Percentiles rank a stretch among this genome's conserved stretches.
These are phyloP conservation scores for Heliamphora ciliata DNA, from an alignment of 179 eudicot genomes.

Conservation along the genomic window DNA sequence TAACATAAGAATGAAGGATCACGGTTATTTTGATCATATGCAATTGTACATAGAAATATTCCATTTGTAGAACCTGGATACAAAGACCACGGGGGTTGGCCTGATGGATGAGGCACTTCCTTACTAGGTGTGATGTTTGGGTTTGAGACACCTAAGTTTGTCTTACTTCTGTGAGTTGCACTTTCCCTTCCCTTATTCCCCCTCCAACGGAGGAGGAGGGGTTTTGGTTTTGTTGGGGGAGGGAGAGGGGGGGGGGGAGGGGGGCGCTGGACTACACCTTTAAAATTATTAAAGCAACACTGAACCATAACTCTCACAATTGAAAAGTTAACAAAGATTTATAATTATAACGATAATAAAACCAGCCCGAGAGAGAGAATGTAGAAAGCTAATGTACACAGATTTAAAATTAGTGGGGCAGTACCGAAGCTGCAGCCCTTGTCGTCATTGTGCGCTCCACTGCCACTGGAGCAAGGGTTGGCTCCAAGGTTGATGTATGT, in stretches of 20 bases:
- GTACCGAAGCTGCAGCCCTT: slow-evolving; percentile 98
- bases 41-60: not conserved
- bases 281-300: not conserved
- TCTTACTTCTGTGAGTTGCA: too few relatives aligned
- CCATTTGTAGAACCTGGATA: not conserved
- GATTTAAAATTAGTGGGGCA: slow-evolving; percentile 8
- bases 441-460: slow-evolving; percentile 99
- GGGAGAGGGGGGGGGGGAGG: too few relatives aligned
- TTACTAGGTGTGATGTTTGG: too few relatives aligned
- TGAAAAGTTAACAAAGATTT: not conserved
- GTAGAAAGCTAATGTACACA: not conserved
- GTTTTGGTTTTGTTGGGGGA: too few relatives aligned
- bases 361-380: not conserved
- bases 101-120: too few relatives aligned
- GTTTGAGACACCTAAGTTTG: too few relatives aligned
- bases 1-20: not conserved
- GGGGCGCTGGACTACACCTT: too few relatives aligned
- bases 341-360: not conserved
- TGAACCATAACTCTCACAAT: not conserved
- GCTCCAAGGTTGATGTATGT: slow-evolving; percentile 87
- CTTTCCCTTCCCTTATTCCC: too few relatives aligned
- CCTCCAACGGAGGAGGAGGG: too few relatives aligned
- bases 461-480: slow-evolving; percentile 95
- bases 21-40: not conserved
- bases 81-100: not conserved